Evolutionary conservation across 129 eudicot genomes (phyloP), one percentile per base, ranked within the genome.

Genomic region (Flaveria robusta): DNA sequence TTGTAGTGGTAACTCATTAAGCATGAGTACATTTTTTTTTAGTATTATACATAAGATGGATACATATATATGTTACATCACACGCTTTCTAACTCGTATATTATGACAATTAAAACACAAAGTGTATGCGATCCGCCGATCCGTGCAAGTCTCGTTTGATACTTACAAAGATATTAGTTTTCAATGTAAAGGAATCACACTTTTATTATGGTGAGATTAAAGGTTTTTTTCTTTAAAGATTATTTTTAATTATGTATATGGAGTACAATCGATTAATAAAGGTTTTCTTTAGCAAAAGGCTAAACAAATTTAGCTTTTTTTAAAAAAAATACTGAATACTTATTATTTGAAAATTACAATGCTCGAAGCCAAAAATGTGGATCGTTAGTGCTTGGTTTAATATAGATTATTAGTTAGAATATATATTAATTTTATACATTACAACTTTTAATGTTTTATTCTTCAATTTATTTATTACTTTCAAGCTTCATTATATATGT

Each of bases 281-380:
- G 23, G 15, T 58, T 58, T 58, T 22, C 9, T 58, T 22, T 22
- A 23, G 34, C 2, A 22, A 58, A 23, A 22, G 65, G 26, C 10
- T 26, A 60, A 24, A 65, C 16, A 39, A 65, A 20, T 19, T 11
- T 3, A n/a, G 9, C 14, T 39, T 65, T 31, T n/a, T 31, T 29
- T 15, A 2, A 39, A 8, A 7, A 34, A 34, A 29, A 7, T 64
- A 29, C 37, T 31, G 18, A 71, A 71, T n/a, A 31, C 9, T 11
- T 52, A 51, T 7, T 1, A 9, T 34, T 22, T 65, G 26, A 64
- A 80, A 41, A 54, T 66, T 73, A 73, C 83, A 73, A 80, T 73
- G 83, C 83, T 80, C 74, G 83, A 80, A 73, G 83, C 83, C 63
- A 73, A 39, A 65, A 39, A 72, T 41, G 39, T 52, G 79, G 83